phyloP scores from a whole-genome alignment of 768 basidiomycete species.

The Termitomyces sp. region DNA sequence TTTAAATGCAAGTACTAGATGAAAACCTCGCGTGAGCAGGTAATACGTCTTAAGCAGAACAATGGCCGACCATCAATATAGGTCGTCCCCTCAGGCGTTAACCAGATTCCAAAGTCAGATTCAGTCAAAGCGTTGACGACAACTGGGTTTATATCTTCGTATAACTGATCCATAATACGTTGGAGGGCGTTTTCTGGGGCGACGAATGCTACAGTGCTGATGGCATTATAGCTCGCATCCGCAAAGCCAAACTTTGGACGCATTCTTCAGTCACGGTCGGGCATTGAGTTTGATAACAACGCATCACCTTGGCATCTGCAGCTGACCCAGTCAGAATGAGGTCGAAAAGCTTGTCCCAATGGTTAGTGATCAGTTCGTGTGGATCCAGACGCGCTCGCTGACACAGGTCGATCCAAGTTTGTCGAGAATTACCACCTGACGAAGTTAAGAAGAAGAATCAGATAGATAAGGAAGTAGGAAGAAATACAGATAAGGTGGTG shows the following conservation, averaged over 20 bases:
- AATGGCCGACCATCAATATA: slow-evolving; percentile 67
- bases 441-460: neutral
- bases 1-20: slow-evolving; percentile 61
- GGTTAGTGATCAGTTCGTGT: slow-evolving; percentile 43
- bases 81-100: slow-evolving; percentile 73
- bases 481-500: slow-evolving; percentile 54
- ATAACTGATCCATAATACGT: slow-evolving; percentile 61
- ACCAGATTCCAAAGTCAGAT: slow-evolving; percentile 79
- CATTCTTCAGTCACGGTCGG: neutral
- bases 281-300: neutral
- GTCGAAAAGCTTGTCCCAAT: slow-evolving; percentile 44
- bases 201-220: slow-evolving; percentile 77
- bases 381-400: slow-evolving; percentile 69
- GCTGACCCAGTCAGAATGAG: slow-evolving; percentile 43
- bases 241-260: slow-evolving; percentile 37
- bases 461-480: neutral
- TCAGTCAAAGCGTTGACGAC: slow-evolving; percentile 61
- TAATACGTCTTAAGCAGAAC: neutral
- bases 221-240: slow-evolving; percentile 68
- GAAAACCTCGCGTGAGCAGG: neutral
- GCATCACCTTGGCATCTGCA: slow-evolving; percentile 39
- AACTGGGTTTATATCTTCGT: slow-evolving; percentile 54
- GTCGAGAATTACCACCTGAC: slow-evolving; percentile 43
- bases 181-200: slow-evolving; percentile 65
- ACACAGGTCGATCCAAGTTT: slow-evolving; percentile 80